A percentile compares a stretch with the other conserved stretches of the same genome.
phyloP scores from a whole-genome alignment of 2,329 filamentous ascomycete species.

The Peltaster fructicola region DNA sequence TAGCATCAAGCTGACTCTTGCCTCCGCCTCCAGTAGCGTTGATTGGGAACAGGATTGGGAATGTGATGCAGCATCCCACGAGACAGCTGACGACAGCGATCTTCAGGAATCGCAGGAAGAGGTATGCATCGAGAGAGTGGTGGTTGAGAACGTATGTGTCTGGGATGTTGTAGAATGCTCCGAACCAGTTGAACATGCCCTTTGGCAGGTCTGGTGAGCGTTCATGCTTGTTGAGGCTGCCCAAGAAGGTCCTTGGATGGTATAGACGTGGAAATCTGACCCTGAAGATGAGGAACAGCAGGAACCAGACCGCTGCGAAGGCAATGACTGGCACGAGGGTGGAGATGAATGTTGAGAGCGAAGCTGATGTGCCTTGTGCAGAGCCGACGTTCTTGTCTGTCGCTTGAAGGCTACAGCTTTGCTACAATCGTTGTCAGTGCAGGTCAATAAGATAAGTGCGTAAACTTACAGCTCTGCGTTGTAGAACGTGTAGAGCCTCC shows the following conservation, averaged over 20 bases:
- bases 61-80: slow-evolving; percentile 67
- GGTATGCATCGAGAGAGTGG: slow-evolving; percentile 79
- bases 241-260: slow-evolving; percentile 27
- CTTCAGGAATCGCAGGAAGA: slow-evolving; percentile 77
- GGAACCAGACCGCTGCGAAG: slow-evolving; percentile 17
- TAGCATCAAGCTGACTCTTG: slow-evolving; percentile 50
- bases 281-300: slow-evolving; percentile 25
- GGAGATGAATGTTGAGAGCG: slow-evolving; percentile 17
- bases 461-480: too few relatives aligned
- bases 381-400: slow-evolving; percentile 13
- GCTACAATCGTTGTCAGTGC: too few relatives aligned
- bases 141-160: slow-evolving; percentile 77
- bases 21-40: slow-evolving; percentile 64
- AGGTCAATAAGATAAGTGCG: too few relatives aligned
- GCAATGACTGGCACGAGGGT: slow-evolving; percentile 20
- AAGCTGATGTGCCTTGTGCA: slow-evolving; percentile 8
- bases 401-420: slow-evolving; percentile 27
- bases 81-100: slow-evolving; percentile 63
- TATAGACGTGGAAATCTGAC: slow-evolving; percentile 27
- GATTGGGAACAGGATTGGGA: slow-evolving; percentile 76
- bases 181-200: slow-evolving; percentile 24
- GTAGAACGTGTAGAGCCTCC: too few relatives aligned
- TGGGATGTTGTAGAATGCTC: slow-evolving; percentile 34
- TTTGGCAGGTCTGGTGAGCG: slow-evolving; percentile 22
- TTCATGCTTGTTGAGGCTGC: slow-evolving; percentile 23